Evolutionary conservation across 257 asterid species (phyloP).

Genomic region (Forsythia viridissima): DNA sequence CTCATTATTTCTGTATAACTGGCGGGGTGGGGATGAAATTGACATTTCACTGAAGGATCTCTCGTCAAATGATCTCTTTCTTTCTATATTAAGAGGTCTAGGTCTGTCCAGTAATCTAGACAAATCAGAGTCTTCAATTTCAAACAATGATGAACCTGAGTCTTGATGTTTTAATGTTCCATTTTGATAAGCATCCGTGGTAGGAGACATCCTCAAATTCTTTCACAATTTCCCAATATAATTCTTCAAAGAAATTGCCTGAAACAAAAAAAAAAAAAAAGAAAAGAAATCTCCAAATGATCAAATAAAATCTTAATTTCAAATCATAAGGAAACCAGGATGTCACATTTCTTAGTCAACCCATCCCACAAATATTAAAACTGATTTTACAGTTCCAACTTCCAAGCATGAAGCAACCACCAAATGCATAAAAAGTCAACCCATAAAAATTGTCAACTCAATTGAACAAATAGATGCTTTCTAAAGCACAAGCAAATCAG

Average conservation of each 20-base stretch:
- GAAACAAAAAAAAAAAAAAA: slow-evolving; percentile 9
- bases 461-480: background rate
- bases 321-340: background rate
- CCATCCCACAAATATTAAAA: background rate
- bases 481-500: slow-evolving; percentile 8
- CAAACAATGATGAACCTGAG: slow-evolving; percentile 62
- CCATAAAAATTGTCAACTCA: slow-evolving; percentile 2
- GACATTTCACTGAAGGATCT: slow-evolving; percentile 83
- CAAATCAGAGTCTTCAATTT: slow-evolving; percentile 67
- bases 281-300: slow-evolving; percentile 27
- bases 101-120: slow-evolving; percentile 61
- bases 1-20: slow-evolving; percentile 45
- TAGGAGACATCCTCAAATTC: slow-evolving; percentile 51
- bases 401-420: slow-evolving; percentile 8
- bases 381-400: background rate
- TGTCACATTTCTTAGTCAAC: background rate
- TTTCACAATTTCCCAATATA: slow-evolving; percentile 12
- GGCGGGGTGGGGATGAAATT: slow-evolving; percentile 64
- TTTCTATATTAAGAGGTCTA: slow-evolving; percentile 60
- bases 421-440: slow-evolving; percentile 35
- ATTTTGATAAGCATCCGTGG: slow-evolving; percentile 44
- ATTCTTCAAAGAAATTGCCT: background rate
- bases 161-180: slow-evolving; percentile 52
- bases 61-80: slow-evolving; percentile 91
- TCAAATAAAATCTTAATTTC: background rate